Base-by-base conservation (phyloP, 192 early-diverging fungal species). In the Pilaira anomala region DNA sequence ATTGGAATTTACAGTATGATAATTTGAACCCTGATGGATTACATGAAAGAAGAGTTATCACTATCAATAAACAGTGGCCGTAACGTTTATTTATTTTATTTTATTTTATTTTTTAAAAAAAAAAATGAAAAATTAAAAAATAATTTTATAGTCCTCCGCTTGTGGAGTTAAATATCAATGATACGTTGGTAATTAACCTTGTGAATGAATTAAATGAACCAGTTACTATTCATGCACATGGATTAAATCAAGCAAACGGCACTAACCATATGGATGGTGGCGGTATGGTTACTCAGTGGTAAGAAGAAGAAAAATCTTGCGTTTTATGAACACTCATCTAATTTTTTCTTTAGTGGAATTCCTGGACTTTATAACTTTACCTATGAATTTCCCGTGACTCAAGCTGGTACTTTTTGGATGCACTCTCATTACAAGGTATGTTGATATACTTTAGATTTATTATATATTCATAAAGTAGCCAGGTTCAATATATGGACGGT, bases 341-440 rank as follows among this genome's bases (percentile, higher is more conserved):
- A 0, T 9, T 9, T 36, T 36, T 14, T 45, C 29, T 53, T 13
- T 56, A 71, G 72, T 68, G 80, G 79, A 2, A 92, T 94, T 63
- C 86, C 90, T 7, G 68, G 80, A 0, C 84, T 85, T 5, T 62
- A 61, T 18, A 82, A 75, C 60, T 85, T 88, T 70, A 90, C 89
- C 0, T 94, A 94, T 67, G 77, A 74, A 6, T 86, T 87, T 57
- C 73, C 76, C 7, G 72, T 87, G 45, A 63, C 67, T 51, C 91
- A 95, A 61, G 80, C 80, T 18, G 93, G 93, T 42, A 93, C 90
- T 12, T 93, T 87, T 76, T 95, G 93, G 93, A 83, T 88, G 57
- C 91, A 93, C 64, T 73, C 83, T 45, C 91, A 93, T 66, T 81
- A 64, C 63, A 68, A 67, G 33, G 81, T 78, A 61, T 19, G n/a